phyloP scores from a whole-genome alignment of 176 grass and related monocot species.

The Elymus sibiricus region DNA sequence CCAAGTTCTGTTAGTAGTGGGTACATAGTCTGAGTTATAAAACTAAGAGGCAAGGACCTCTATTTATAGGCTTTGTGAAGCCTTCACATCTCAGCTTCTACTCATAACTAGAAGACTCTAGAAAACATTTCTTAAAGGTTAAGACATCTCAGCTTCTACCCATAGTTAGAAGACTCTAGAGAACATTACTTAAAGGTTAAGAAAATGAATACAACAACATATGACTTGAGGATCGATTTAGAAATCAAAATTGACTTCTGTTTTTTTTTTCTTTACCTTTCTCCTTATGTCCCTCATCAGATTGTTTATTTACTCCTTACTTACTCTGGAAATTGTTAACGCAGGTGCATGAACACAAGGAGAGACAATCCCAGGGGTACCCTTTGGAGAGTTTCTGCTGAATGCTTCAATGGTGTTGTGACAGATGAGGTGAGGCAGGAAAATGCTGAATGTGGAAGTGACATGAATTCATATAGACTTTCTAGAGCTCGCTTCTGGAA shows the following conservation, averaged over 20 bases:
- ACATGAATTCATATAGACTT: slow-evolving; percentile 59
- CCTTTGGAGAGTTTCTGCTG: slow-evolving; percentile 92
- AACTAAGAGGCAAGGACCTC: not conserved
- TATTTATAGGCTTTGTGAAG: not conserved
- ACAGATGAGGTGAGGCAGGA: slow-evolving; percentile 63
- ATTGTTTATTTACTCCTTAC: slow-evolving; percentile 16
- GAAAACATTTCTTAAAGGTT: not conserved
- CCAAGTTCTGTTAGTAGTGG: not conserved
- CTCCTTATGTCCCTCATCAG: not conserved
- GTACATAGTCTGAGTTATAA: not conserved
- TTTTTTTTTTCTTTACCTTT: not conserved
- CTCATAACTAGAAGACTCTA: not conserved
- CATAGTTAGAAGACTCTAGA: not conserved
- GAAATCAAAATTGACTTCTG: not conserved
- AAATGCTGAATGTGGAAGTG: slow-evolving; percentile 40
- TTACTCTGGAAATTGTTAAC: slow-evolving; percentile 34
- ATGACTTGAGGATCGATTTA: not conserved
- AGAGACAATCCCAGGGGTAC: slow-evolving; percentile 95
- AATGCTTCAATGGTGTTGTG: slow-evolving; percentile 78
- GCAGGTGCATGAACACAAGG: slow-evolving; percentile 97
- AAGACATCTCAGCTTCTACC: not conserved
- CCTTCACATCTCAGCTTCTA: not conserved
- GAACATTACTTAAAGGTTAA: not conserved
- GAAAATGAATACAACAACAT: not conserved
- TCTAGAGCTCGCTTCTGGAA: slow-evolving; percentile 89